Evolutionary conservation across 1,284 basidiomycete species (phyloP).

Genomic region (Thecaphora thlaspeos): DNA sequence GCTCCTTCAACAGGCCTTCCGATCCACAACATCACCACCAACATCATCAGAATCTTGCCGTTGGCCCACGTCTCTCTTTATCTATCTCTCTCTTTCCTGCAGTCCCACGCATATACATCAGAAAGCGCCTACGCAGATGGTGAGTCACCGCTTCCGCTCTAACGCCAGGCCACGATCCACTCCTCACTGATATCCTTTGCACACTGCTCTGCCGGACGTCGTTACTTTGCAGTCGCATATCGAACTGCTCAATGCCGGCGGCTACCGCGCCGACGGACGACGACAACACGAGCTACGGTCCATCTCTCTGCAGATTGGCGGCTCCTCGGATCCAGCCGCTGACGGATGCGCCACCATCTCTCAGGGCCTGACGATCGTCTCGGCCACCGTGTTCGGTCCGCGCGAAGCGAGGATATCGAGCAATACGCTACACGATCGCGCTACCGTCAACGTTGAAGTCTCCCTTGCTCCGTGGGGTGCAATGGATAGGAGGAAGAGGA

Average conservation of each 20-base stretch:
- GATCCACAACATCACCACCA: too few relatives aligned
- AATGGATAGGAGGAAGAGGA: slow-evolving; percentile 72
- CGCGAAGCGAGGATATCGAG: slow-evolving; percentile 68
- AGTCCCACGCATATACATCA: too few relatives aligned
- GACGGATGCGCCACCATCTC: slow-evolving; percentile 81
- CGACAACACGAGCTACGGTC: slow-evolving; percentile 85
- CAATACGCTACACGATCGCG: slow-evolving; percentile 53
- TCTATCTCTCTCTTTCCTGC: too few relatives aligned
- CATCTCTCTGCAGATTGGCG: slow-evolving; percentile 70
- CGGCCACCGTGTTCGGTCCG: slow-evolving; percentile 85
- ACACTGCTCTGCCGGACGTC: too few relatives aligned
- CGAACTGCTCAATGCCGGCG: slow-evolving; percentile 83
- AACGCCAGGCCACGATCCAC: too few relatives aligned
- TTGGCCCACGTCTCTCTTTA: too few relatives aligned
- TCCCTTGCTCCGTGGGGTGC: slow-evolving; percentile 70
- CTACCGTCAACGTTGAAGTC: slow-evolving; percentile 70
- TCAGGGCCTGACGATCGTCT: slow-evolving; percentile 86
- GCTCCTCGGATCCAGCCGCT: slow-evolving; percentile 60
- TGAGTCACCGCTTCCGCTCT: too few relatives aligned
- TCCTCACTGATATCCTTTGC: too few relatives aligned
- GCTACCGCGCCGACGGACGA: slow-evolving; percentile 80
- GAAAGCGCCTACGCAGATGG: too few relatives aligned
- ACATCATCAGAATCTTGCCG: too few relatives aligned
- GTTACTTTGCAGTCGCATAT: slow-evolving; percentile 67
- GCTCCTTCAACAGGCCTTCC: too few relatives aligned